These are phyloP conservation scores for Halophytophthora batemanensis DNA, from an alignment of 352 stramenopile genomes.

Conservation along the genomic window DNA sequence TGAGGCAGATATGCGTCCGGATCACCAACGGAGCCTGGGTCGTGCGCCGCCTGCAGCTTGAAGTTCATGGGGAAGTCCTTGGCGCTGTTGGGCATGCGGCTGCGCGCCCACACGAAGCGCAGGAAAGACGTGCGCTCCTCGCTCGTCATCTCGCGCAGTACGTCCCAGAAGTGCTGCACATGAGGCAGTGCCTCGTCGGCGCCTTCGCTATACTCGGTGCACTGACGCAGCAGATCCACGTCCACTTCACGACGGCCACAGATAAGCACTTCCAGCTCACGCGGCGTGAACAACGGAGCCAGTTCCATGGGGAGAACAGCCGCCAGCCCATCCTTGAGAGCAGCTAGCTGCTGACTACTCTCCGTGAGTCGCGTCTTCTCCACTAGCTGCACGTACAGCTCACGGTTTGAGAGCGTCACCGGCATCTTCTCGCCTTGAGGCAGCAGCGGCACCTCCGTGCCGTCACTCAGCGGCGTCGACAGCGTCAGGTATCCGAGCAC, in stretches of 20 bases:
- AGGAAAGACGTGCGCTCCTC: conserved; percentile 95
- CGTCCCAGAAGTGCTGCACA: conserved; percentile 95
- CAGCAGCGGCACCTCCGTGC: conserved; percentile 64
- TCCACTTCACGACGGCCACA: conserved; percentile 96
- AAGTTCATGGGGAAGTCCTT: conserved; percentile 97
- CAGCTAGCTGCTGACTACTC: conserved; percentile 75
- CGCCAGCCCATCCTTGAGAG: conserved; percentile 84
- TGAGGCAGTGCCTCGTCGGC: conserved; percentile 90
- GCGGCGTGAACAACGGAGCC: conserved; percentile 93
- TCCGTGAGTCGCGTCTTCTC: conserved; percentile 73
- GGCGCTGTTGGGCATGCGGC: conserved; percentile 94
- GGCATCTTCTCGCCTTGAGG: conserved; percentile 66
- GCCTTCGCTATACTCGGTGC: conserved; percentile 96
- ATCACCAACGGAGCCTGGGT: conserved; percentile 65
- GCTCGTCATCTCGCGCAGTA: conserved; percentile 94
- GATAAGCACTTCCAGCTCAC: conserved; percentile 95
- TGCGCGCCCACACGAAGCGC: conserved; percentile 97
- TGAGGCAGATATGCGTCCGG: conserved; percentile 94
- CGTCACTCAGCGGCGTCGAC: conserved; percentile 78
- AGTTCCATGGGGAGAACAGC: conserved; percentile 96
- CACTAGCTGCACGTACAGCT: conserved; percentile 62
- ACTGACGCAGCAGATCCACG: conserved; percentile 93
- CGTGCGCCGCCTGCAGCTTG: conserved; percentile 87
- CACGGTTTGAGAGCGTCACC: conserved; percentile 60
- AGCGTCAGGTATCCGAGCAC: conserved; percentile 74